phyloP scores from a whole-genome alignment of 805 yeast genomes.

The Isabelozyma gotoi region DNA sequence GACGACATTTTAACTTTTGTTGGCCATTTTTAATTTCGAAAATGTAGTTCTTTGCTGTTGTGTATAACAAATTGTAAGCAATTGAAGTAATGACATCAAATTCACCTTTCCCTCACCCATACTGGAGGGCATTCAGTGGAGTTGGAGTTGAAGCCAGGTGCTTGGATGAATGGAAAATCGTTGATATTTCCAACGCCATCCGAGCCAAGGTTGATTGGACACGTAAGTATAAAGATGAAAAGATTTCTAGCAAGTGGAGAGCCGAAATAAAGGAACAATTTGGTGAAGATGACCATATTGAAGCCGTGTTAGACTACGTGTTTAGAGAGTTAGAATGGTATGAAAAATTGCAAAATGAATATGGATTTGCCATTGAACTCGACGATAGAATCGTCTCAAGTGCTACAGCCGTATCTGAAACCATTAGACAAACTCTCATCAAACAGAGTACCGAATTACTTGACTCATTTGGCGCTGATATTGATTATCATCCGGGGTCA shows the following conservation, averaged over 20 bases:
- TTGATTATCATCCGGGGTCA: slow-evolving; percentile 39
- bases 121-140: slow-evolving; percentile 10
- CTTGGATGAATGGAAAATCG: slow-evolving; percentile 15
- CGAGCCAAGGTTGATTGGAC: slow-evolving; percentile 18
- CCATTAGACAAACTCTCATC: slow-evolving; percentile 9
- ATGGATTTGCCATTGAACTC: slow-evolving; percentile 13
- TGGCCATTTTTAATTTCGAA: too few relatives aligned
- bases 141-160: slow-evolving; percentile 12
- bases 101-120: slow-evolving; percentile 16
- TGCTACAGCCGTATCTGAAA: slow-evolving; percentile 14
- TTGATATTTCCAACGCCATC: slow-evolving; percentile 13
- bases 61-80: too few relatives aligned
- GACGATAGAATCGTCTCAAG: slow-evolving; percentile 20
- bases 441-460: slow-evolving; percentile 11
- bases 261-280: slow-evolving; percentile 14
- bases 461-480: slow-evolving; percentile 10
- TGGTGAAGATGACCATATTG: slow-evolving; percentile 7
- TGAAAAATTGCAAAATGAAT: slow-evolving; percentile 11
- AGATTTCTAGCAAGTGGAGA: slow-evolving; percentile 18
- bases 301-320: slow-evolving; percentile 21
- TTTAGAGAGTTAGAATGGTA: slow-evolving; percentile 31
- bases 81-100: background rate
- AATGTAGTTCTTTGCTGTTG: too few relatives aligned
- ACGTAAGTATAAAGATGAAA: slow-evolving; percentile 12
- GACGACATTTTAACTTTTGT: too few relatives aligned